Evolutionary conservation across 2,329 filamentous ascomycete genomes (phyloP), one percentile per base, ranked within the genome.

Genomic region (Microascus cirrosus): DNA sequence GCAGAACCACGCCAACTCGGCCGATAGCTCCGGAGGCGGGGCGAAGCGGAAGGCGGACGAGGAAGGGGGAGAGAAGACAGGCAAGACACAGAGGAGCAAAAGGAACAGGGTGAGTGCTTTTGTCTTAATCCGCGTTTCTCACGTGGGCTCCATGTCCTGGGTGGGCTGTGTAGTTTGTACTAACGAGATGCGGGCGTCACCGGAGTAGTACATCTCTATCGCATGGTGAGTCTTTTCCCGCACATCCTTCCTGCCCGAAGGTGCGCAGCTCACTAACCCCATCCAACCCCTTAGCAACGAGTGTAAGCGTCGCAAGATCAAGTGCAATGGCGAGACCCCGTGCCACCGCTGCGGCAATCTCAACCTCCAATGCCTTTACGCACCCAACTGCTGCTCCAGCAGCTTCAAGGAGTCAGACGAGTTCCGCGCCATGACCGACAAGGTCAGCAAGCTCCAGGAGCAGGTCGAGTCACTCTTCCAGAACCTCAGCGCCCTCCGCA

Each of bases 351-450:
- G 86, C 64, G 81, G 84, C 63, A 85, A 86, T 63, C 82, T 88
- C 68, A 84, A 82, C 63, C 75, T 87, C 20, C 71, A 79, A 61
- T 88, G 85, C 65, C 73, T 85, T 52, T 88, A 87, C 71, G 77
- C 84, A 6, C 79, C 83, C 15, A 85, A 85, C 65, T 85, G 84
- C 68, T 85, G 82, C 67, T 74, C 82, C 61, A 92, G 83, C 74
- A 90, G 83, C 70, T 91, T 96, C 78, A 94, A 93, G 70, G 92
- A 96, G 66, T 91, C 90, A 53, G 89, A 95, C 11, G 92, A 96
- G 69, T 96, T 91, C 76, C 89, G 85, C 66, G 81, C 85, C 42
- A 90, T 96, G 84, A 82, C 84, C 58, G 77, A 80, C 36, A 87
- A 94, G 63, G 83, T 96, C 60, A 74, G 76, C 12, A 79, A 81